Evolutionary conservation across 2,329 filamentous ascomycete species (phyloP).

Genomic region (Ophiosphaerella herpotricha): DNA sequence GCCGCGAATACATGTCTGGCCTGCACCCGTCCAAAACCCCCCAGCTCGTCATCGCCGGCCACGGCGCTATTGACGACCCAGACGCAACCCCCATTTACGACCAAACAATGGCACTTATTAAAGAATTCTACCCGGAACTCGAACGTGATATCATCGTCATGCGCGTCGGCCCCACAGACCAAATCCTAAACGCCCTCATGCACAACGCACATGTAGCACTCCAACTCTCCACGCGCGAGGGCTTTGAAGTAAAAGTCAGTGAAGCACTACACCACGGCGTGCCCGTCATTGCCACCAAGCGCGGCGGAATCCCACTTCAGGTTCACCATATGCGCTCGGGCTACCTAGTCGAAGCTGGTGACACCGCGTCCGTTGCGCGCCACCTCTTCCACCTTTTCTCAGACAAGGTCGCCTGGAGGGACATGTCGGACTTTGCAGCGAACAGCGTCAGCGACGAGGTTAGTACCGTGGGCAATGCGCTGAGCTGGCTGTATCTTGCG

Average conservation of each 20-base stretch:
- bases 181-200: slow-evolving; percentile 77
- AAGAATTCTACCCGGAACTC: slow-evolving; percentile 58
- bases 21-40: slow-evolving; percentile 59
- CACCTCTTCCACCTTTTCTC: slow-evolving; percentile 70
- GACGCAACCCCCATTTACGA: slow-evolving; percentile 75
- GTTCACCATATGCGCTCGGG: slow-evolving; percentile 73
- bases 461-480: slow-evolving; percentile 76
- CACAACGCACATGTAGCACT: slow-evolving; percentile 73
- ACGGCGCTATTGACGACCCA: slow-evolving; percentile 80
- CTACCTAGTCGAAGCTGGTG: slow-evolving; percentile 73
- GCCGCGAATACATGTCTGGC: slow-evolving; percentile 62
- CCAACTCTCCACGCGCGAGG: slow-evolving; percentile 80
- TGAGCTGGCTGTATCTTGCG: slow-evolving; percentile 79
- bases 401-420: slow-evolving; percentile 66
- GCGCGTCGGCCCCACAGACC: slow-evolving; percentile 77
- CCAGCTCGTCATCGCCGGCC: slow-evolving; percentile 77
- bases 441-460: slow-evolving; percentile 79
- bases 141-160: slow-evolving; percentile 70
- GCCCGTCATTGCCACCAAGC: slow-evolving; percentile 74
- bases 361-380: slow-evolving; percentile 67
- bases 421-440: slow-evolving; percentile 68
- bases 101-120: slow-evolving; percentile 69
- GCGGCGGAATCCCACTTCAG: slow-evolving; percentile 82
- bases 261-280: slow-evolving; percentile 81
- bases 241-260: slow-evolving; percentile 85